Conservation (phyloP, 331 rosid genomes). For the Acacia pycnantha region DNA sequence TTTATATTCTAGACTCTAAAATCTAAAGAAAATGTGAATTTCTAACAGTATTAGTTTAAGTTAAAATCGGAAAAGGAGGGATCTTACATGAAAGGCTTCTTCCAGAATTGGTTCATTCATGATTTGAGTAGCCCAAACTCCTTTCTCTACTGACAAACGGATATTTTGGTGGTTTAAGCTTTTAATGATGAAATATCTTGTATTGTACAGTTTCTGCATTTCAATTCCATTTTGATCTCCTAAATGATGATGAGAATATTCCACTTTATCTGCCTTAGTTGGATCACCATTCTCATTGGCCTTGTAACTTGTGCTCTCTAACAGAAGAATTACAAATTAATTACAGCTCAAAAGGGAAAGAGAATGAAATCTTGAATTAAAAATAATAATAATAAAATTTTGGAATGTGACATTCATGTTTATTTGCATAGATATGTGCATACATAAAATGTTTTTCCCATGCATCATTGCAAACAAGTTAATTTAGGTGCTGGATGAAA, state of each 20-base stretch:
- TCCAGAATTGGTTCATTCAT: constrained; percentile 63
- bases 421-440: not conserved
- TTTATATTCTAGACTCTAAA: not conserved
- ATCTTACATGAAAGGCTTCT: constrained; percentile 63
- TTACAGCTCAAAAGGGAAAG: constrained; percentile 13
- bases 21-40: constrained; percentile 4
- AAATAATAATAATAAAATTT: not conserved
- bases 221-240: constrained; percentile 39
- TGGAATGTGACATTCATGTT: not conserved
- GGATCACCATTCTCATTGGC: constrained; percentile 41
- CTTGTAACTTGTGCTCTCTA: constrained; percentile 63
- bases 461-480: not conserved
- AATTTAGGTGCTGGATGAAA: not conserved
- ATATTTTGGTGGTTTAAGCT: constrained; percentile 59
- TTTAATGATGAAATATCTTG: constrained; percentile 56
- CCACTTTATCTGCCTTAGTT: constrained; percentile 40
- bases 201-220: constrained; percentile 40
- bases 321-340: constrained; percentile 29
- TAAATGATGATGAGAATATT: constrained; percentile 33
- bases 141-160: constrained; percentile 49
- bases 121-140: constrained; percentile 68
- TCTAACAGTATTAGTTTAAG: constrained; percentile 22
- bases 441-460: constrained; percentile 2
- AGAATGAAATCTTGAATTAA: not conserved
- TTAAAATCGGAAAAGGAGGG: constrained; percentile 15